A percentile compares a stretch with the other conserved stretches of the same genome.
These are phyloP conservation scores for Pleurotus pulmonarius DNA, from an alignment of 768 basidiomycete genomes.

Conservation along the genomic window DNA sequence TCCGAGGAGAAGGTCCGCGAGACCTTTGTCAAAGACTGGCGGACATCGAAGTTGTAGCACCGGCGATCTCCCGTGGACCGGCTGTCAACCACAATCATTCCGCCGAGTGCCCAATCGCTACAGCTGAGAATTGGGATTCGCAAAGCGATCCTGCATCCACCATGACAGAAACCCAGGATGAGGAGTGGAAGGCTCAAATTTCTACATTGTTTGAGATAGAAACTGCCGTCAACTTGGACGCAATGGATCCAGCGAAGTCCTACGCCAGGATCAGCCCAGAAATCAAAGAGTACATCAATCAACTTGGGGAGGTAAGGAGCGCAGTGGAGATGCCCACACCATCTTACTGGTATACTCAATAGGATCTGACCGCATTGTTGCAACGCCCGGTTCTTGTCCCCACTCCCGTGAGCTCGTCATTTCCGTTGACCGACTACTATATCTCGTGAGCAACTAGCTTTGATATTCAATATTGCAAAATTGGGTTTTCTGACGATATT, in stretches of 20 bases:
- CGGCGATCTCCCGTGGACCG: too few species aligned
- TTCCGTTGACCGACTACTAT: constrained; percentile 54
- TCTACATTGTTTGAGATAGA: constrained; percentile 24
- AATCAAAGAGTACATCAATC: constrained; percentile 29
- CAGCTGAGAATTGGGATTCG: too few species aligned
- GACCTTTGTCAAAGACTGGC: too few species aligned
- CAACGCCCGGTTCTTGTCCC: constrained; percentile 32
- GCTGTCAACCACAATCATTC: too few species aligned
- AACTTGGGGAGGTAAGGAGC: constrained; percentile 24
- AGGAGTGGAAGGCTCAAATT: constrained; percentile 16
- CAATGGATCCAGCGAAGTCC: constrained; percentile 14
- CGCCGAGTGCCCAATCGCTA: too few species aligned
- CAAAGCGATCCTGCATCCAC: too few species aligned
- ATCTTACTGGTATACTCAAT: background rate
- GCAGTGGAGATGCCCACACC: background rate
- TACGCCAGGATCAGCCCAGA: constrained; percentile 31
- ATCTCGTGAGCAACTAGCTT: constrained; percentile 41
- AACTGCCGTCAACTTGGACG: constrained; percentile 27
- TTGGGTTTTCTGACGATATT: background rate
- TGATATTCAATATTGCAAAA: constrained; percentile 5
- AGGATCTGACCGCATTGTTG: constrained; percentile 33
- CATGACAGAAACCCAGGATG: constrained; percentile 11
- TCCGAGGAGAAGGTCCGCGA: too few species aligned
- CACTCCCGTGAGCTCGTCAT: constrained; percentile 32
- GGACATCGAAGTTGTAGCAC: too few species aligned